Percentiles rank a stretch among this genome's conserved stretches.
phyloP scores from a whole-genome alignment of 257 asterid genomes.

The Penstemon newberryi region DNA sequence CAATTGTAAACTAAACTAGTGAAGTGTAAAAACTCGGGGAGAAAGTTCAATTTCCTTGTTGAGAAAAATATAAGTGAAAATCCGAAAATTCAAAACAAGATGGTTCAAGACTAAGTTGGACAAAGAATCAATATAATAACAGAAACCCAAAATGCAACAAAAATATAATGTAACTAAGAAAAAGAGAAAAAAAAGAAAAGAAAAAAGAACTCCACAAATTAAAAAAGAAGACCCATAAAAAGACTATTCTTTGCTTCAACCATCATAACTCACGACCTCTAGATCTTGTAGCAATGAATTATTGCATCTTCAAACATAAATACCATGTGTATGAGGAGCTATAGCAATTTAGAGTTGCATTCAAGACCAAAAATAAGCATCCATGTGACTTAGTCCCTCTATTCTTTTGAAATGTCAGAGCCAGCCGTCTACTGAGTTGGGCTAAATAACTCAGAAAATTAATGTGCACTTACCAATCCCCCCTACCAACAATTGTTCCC shows the following conservation, averaged over 20 bases:
- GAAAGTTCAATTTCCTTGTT: neutral
- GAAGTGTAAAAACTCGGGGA: no score
- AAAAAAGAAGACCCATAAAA: neutral
- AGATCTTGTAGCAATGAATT: conserved; percentile 33
- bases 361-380: conserved; percentile 24
- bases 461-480: conserved; percentile 26
- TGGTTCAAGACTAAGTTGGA: conserved; percentile 21
- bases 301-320: conserved; percentile 40
- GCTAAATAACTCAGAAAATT: conserved; percentile 27
- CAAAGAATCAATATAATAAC: conserved; percentile 48
- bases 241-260: conserved; percentile 10
- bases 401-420: conserved; percentile 19
- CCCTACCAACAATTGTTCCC: conserved; percentile 32
- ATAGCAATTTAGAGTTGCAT: conserved; percentile 17
- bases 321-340: conserved; percentile 24
- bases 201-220: neutral
- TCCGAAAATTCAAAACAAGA: neutral
- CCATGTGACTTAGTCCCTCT: conserved; percentile 38
- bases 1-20: no score
- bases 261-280: conserved; percentile 19
- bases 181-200: neutral
- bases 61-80: conserved; percentile 6
- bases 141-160: conserved; percentile 25
- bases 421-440: conserved; percentile 34
- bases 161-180: conserved; percentile 23